These are phyloP conservation scores for Ogataea pini DNA, from an alignment of 805 yeast genomes.

Conservation along the genomic window DNA sequence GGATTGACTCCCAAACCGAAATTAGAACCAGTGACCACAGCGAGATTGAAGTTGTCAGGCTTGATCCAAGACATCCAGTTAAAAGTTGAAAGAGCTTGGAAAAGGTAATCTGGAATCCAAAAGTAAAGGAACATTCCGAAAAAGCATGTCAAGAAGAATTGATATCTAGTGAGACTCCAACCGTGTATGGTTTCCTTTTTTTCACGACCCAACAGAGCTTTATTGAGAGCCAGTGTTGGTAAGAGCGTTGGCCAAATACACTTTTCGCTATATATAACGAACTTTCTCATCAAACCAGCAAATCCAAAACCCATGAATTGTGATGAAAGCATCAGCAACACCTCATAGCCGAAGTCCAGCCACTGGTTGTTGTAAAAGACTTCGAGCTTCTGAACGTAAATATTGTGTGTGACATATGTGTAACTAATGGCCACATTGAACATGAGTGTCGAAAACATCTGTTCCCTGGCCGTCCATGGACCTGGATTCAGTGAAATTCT, in stretches of 20 bases:
- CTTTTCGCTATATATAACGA: conserved; percentile 63
- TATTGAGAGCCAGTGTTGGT: conserved; percentile 58
- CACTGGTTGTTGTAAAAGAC: conserved; percentile 35
- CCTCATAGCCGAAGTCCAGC: conserved; percentile 46
- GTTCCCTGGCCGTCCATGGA: conserved; percentile 65
- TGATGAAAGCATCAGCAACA: conserved; percentile 53
- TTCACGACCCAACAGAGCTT: conserved; percentile 49
- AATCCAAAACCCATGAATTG: conserved; percentile 68
- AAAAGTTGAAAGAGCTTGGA: conserved; percentile 58
- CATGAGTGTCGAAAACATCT: conserved; percentile 58
- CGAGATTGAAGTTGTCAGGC: conserved; percentile 60
- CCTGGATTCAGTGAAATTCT: conserved; percentile 55
- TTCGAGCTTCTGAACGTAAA: conserved; percentile 33
- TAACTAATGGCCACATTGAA: conserved; percentile 38
- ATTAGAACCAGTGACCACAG: conserved; percentile 62
- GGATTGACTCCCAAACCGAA: conserved; percentile 69
- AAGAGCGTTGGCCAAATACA: conserved; percentile 72
- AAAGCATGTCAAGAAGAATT: conserved; percentile 47
- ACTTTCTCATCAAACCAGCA: conserved; percentile 61
- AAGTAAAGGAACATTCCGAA: conserved; percentile 41
- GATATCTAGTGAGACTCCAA: conserved; percentile 58
- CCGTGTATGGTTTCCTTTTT: conserved; percentile 51
- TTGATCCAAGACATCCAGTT: conserved; percentile 68
- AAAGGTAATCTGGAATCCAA: conserved; percentile 63
- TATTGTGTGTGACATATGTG: conserved; percentile 38